phyloP scores from a whole-genome alignment of 106 monocot genomes.

The Dioscorea dumetorum region DNA sequence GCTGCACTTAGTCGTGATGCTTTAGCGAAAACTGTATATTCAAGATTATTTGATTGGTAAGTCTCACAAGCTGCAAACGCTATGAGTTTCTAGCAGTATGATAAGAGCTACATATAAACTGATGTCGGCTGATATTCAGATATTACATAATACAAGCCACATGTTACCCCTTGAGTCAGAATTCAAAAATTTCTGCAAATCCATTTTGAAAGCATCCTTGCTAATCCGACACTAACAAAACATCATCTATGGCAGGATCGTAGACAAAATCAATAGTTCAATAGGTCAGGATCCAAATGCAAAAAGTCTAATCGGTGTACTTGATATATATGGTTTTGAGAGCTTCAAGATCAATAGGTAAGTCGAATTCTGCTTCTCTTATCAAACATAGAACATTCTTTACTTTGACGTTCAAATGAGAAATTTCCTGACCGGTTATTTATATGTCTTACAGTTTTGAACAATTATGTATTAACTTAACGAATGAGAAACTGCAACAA shows the following conservation, averaged over 20 bases:
- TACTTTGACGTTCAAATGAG: neutral
- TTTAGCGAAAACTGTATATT: slow-evolving; percentile 88
- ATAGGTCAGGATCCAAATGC: slow-evolving; percentile 90
- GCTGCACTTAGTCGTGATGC: slow-evolving; percentile 83
- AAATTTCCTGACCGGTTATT: neutral
- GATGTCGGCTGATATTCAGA: too few species aligned
- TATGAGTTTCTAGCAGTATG: neutral
- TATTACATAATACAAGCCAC: too few species aligned
- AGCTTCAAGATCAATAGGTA: slow-evolving; percentile 97
- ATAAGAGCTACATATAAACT: too few species aligned
- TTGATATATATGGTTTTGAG: slow-evolving; percentile 98
- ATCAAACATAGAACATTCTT: neutral
- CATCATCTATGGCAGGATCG: slow-evolving; percentile 50
- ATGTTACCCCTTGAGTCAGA: too few species aligned
- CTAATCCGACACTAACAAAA: neutral
- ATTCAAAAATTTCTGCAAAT: too few species aligned
- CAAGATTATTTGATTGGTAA: slow-evolving; percentile 93
- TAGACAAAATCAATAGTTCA: slow-evolving; percentile 92
- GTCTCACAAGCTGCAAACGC: neutral
- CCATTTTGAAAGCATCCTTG: too few species aligned
- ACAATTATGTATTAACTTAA: slow-evolving; percentile 87
- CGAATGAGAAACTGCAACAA: slow-evolving; percentile 95
- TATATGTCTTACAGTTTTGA: slow-evolving; percentile 60
- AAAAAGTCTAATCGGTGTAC: slow-evolving; percentile 78
- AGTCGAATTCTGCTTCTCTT: slow-evolving; percentile 3